A percentile compares a stretch with the other conserved stretches of the same genome.
Evolutionary conservation across 2,329 filamentous ascomycete genomes (phyloP).

Genomic region (Fusarium algeriense): DNA sequence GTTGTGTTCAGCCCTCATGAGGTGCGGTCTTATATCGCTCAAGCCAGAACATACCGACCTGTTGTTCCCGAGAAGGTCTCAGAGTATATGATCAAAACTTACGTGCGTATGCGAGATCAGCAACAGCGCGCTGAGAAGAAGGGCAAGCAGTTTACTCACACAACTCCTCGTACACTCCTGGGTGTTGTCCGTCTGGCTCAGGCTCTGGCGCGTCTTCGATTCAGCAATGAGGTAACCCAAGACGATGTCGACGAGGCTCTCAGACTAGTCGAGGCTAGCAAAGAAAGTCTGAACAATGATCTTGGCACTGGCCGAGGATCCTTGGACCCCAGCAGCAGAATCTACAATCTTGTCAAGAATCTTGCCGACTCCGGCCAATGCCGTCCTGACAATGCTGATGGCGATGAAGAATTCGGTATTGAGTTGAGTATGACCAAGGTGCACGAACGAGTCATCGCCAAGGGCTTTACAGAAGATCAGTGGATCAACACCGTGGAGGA

Average conservation of each 20-base stretch:
- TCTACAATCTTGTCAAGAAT: constrained; percentile 92
- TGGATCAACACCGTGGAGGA: constrained; percentile 88
- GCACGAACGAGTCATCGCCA: constrained; percentile 90
- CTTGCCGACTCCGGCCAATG: constrained; percentile 90
- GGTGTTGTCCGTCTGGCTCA: constrained; percentile 94
- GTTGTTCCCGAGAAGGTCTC: constrained; percentile 86
- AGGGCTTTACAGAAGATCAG: constrained; percentile 96
- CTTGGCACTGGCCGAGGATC: constrained; percentile 70
- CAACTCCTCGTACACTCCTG: constrained; percentile 91
- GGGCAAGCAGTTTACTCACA: constrained; percentile 94
- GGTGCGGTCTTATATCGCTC: constrained; percentile 95
- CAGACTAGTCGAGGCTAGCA: constrained; percentile 90
- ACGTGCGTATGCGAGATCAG: constrained; percentile 92
- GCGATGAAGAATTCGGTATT: constrained; percentile 63
- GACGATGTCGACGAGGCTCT: constrained; percentile 97
- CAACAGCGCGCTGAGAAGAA: constrained; percentile 91
- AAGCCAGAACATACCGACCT: constrained; percentile 89
- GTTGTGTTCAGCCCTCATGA: constrained; percentile 93
- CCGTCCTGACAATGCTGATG: constrained; percentile 75
- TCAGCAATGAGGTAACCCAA: constrained; percentile 84
- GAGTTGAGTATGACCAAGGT: constrained; percentile 91
- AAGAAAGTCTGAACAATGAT: constrained; percentile 87
- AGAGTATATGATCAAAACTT: constrained; percentile 97
- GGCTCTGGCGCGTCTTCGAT: constrained; percentile 90
- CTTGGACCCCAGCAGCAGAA: constrained; percentile 86